Evolutionary conservation across 371 early-diverging fungal species (phyloP), one percentile per base, ranked within the genome.

Genomic region (Saksenaea oblongispora): DNA sequence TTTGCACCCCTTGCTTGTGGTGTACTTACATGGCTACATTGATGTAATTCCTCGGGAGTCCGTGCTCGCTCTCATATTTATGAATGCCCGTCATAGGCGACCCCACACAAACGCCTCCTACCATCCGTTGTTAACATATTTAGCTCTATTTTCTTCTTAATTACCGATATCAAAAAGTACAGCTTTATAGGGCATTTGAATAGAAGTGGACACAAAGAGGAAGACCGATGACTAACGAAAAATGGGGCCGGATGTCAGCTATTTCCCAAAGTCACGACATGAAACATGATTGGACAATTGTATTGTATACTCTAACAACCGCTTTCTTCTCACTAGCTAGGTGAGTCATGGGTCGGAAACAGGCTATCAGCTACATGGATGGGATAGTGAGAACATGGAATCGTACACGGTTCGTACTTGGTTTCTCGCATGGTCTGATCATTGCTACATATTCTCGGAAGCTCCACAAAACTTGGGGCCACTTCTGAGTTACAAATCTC

Each of bases 81-180:
- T 87, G 82, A 59, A 93, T 91, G 5, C 91, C 93, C 34, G 87
- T 83, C 69, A 93, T 87, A 28, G 95, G 95, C 26, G 91, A 91
- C 18, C 89, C 84, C 27, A 92, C 92, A 61, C 90, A 88, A 0
- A 94, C 93, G 34, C 94, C 94, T 60, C 93, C 93, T 81, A 36
- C 8, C 51, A 7, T 31, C 31, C 7, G 31, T 31, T 31, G 31
- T 31, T 11, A 47, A 34, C 15, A 35, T 31, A 26, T 37, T 36
- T 35, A 18, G 17, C 35, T 27, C 13, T 24, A 56, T 24, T 13
- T 15, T 26, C 22, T 24, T 55, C 34, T 22, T 57, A 28, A 14
- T 44, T 67, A 72, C 76, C 76, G 24, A 92, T 85, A 73, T 92
- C 93, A 63, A 92, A 92, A 24, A 91, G 79, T 17, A 91, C 86